Evolutionary conservation across 2,329 filamentous ascomycete species (phyloP), one percentile per base, ranked within the genome.

Genomic region (Ophiostoma ulmi): DNA sequence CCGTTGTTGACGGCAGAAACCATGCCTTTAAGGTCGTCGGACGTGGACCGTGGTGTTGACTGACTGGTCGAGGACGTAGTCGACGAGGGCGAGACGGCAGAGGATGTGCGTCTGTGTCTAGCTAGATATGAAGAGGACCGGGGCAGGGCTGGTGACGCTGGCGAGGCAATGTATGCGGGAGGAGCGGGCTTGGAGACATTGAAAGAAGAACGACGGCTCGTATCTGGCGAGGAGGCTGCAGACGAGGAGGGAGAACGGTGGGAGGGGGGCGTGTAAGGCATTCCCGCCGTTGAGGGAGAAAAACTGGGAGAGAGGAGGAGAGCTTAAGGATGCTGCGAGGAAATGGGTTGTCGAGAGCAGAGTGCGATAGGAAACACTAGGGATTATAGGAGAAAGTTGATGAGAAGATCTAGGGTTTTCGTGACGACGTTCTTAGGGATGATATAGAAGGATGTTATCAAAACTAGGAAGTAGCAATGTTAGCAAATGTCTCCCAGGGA

Each of bases 251-350:
- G 87, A 73, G 88, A 89, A 78, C 85, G 82, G 78, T 87, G 86
- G 76, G 89, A 87, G 74, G 92, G 92, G 73, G 92, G 91, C 80
- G 92, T 95, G 84, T 95, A 95, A 88, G 92, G 92, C 92, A 95
- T 95, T 83, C 86, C 83, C 79, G 79, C 76, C 70, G 75, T 75
- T 76, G 74, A 75, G 73, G 76, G 71, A 74, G 73, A 69, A 41
- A 68, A 39, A 41, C 22, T 36, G 70, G 31, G 31, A 55, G n/a
- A 58, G 39, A 26, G 35, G 11, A 35, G 22, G 68, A 68, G 31
- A 17, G 13, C 5, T 20, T 52, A 55, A 68, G 66, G 10, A 69
- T 68, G 70, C 36, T 66, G 70, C 41, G 35, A 35, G 20, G 14
- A 35, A 26, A 17, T 36, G n/a, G 17, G 70, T 65, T 31, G 65